Evolutionary conservation across 305 asterid species (phyloP).

Genomic region (Solanum hybrid): DNA sequence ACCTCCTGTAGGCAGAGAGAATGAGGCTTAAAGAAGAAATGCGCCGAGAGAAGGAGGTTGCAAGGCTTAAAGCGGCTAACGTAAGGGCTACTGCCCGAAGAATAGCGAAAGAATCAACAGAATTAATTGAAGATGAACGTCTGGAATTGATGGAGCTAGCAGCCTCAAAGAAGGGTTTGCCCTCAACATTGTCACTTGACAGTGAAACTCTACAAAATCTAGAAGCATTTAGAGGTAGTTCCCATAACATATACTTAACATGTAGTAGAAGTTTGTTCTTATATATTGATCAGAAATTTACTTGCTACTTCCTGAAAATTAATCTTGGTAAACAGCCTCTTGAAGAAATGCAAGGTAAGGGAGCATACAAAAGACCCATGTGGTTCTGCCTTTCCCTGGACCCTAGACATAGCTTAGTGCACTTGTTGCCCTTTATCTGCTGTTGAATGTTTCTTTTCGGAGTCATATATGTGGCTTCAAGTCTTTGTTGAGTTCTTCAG

Average conservation of each 20-base stretch:
- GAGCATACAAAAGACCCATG: not conserved
- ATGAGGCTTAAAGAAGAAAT: conserved; percentile 75
- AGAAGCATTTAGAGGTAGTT: conserved; percentile 49
- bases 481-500: not conserved
- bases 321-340: not conserved
- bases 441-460: not conserved
- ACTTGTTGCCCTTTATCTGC: not conserved
- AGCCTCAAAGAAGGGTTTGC: conserved; percentile 46
- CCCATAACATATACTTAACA: not conserved
- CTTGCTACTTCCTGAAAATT: not conserved
- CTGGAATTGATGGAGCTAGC: conserved; percentile 94
- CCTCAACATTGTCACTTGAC: conserved; percentile 65
- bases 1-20: conserved; percentile 55
- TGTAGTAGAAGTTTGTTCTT: not conserved
- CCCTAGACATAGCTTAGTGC: not conserved
- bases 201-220: conserved; percentile 52
- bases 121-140: conserved; percentile 70
- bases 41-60: conserved; percentile 83
- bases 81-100: conserved; percentile 78
- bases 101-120: conserved; percentile 75
- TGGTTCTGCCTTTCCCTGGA: not conserved
- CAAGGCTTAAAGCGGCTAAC: conserved; percentile 78
- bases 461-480: not conserved
- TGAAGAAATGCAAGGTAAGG: not conserved
- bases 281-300: not conserved